Base-by-base conservation (phyloP, 495 filamentous ascomycete genomes). In the Xylaria bambusicola region DNA sequence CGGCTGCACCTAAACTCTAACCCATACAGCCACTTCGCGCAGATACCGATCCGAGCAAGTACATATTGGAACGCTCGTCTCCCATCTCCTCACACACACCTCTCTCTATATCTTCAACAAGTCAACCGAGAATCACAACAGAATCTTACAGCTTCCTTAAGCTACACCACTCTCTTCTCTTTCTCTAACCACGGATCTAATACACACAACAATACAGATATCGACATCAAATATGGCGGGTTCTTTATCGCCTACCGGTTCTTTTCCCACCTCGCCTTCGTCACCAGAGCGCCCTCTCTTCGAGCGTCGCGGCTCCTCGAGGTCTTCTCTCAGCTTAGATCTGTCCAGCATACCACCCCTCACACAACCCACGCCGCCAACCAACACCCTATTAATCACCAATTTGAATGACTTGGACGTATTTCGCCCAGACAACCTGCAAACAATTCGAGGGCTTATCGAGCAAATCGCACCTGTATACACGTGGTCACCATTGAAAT, bases 341-440 rank as follows among this genome's bases (percentile, higher is more conserved):
- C 81, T 98, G 33, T 87, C 86, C 60, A 86, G 80, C 69, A 70
- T 97, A 18, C 93, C 93, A 33, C 82, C 91, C 2, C 80, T 97
- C 24, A 75, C 77, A n/a, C 82, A 87, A 66, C 93, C 94, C 6
- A 84, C 90, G 2, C 85, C 88, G 21, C 92, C 93, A 33, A 89
- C 91, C 58, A 98, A 98, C 76, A 97, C 92, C 0, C 89, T 98
- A 50, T 82, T 98, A 56, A 91, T 98, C 73, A 94, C 91, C 64
- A 91, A 96, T 73, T 86, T 98, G 33, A 77, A 87, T 65, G 85
- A 91, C 68, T 78, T 84, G 15, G 77, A 84, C 52, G 86, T 95
- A 72, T 98, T 98, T 82, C 81, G 85, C 61, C 81, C 91, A 0
- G 72, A 84, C 50, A 90, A 91, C 61, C 84, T 97, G 54, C 79